A percentile compares a stretch with the other conserved stretches of the same genome.
Conservation (phyloP, 495 filamentous ascomycete species). For the Daldinia bambusicola region DNA sequence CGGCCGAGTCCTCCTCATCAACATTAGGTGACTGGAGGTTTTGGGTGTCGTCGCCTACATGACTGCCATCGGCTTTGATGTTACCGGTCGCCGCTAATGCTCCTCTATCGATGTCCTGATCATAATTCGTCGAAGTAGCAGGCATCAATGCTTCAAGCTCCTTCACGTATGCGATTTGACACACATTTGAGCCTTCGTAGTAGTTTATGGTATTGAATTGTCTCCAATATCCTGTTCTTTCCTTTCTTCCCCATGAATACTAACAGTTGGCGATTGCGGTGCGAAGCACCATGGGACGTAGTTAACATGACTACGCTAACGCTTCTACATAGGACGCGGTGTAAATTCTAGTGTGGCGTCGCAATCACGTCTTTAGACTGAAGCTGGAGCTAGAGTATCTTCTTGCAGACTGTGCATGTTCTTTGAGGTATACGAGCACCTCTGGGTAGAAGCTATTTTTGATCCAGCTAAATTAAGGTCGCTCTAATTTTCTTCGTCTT, state of each 20-base stretch:
- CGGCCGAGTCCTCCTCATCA: slow-evolving; percentile 16
- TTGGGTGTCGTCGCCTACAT: slow-evolving; percentile 12
- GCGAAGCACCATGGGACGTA: slow-evolving; percentile 21
- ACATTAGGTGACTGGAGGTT: slow-evolving; percentile 12
- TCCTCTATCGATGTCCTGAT: slow-evolving; percentile 1
- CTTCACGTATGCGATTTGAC: slow-evolving; percentile 28
- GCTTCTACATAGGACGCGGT: slow-evolving; percentile 21
- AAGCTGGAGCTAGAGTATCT: slow-evolving; percentile 22
- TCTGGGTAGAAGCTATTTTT: slow-evolving; percentile 8
- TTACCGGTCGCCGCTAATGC: slow-evolving; percentile 21
- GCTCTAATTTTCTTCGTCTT: neutral
- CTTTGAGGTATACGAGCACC: neutral
- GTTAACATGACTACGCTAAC: slow-evolving; percentile 16
- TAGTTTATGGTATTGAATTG: slow-evolving; percentile 30
- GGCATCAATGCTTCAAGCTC: slow-evolving; percentile 23
- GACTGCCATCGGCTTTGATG: slow-evolving; percentile 16
- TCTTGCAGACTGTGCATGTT: slow-evolving; percentile 13
- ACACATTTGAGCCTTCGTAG: slow-evolving; percentile 13
- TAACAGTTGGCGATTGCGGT: slow-evolving; percentile 23
- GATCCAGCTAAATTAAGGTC: neutral
- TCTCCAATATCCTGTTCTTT: slow-evolving; percentile 28
- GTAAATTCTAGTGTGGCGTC: slow-evolving; percentile 12
- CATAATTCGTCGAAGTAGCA: slow-evolving; percentile 12
- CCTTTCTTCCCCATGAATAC: slow-evolving; percentile 9
- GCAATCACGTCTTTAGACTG: slow-evolving; percentile 23